Percentiles rank a stretch among this genome's conserved stretches.
Evolutionary conservation across 768 basidiomycete species (phyloP).

Genomic region (Tylopilus vinaceipallidus): DNA sequence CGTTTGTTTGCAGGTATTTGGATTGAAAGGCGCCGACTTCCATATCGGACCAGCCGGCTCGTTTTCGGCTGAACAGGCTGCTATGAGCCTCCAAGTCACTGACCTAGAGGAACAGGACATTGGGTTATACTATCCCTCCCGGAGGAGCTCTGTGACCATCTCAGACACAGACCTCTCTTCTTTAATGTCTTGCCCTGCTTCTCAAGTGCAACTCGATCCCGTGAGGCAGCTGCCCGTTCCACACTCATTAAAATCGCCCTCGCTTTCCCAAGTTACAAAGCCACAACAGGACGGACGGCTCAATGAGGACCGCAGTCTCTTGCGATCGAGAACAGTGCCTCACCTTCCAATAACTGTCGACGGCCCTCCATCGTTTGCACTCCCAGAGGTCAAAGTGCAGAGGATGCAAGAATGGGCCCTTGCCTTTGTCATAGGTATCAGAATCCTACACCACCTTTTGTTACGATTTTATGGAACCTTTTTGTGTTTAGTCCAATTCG

Average conservation of each 20-base stretch:
- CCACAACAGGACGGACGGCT: slow-evolving; percentile 13
- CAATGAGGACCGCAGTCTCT: slow-evolving; percentile 25
- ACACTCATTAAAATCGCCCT: slow-evolving; percentile 32
- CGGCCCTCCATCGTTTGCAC: slow-evolving; percentile 42
- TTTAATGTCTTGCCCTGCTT: slow-evolving; percentile 16
- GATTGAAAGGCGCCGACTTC: too few relatives aligned
- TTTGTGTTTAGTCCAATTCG: slow-evolving; percentile 69
- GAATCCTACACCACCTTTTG: too few relatives aligned
- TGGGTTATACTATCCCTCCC: slow-evolving; percentile 23
- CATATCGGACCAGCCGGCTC: neutral
- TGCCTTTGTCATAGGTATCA: slow-evolving; percentile 64
- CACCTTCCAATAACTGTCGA: slow-evolving; percentile 33
- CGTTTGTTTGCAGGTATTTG: too few relatives aligned
- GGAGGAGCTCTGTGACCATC: slow-evolving; percentile 21
- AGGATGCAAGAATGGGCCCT: slow-evolving; percentile 67
- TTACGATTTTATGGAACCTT: too few relatives aligned
- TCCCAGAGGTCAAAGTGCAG: slow-evolving; percentile 45
- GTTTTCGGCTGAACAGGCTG: slow-evolving; percentile 7
- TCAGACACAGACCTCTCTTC: slow-evolving; percentile 27
- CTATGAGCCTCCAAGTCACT: slow-evolving; percentile 11
- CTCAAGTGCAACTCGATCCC: slow-evolving; percentile 12
- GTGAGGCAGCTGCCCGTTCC: neutral
- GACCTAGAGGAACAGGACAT: slow-evolving; percentile 32
- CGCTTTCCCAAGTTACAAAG: slow-evolving; percentile 31
- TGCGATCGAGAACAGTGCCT: slow-evolving; percentile 49